Base-by-base conservation (phyloP, 1,139 yeast genomes). In the Scheffersomyces illinoinensis region DNA sequence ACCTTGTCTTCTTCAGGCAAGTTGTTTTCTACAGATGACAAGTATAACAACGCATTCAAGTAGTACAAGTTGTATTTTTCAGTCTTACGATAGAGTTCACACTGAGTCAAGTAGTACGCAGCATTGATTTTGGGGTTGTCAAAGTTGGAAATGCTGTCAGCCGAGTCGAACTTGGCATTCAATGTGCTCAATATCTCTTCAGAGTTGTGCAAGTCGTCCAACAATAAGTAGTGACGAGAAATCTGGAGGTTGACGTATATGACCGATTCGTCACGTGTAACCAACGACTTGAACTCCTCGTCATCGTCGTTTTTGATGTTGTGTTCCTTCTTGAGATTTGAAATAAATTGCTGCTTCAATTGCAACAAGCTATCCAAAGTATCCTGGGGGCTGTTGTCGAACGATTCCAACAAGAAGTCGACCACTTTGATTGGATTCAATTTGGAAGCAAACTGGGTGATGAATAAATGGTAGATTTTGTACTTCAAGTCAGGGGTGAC, bases 31-130 rank as follows among this genome's bases (percentile, higher is more conserved):
- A 83, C 75, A 23, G 81, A 71, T 8, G 86, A 76, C 65, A 89
- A 78, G 63, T 83, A 86, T 59, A 76, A 77, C 67, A 82, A 73
- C 51, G 83, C 82, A 62, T 86, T 85, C 66, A 89, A 84, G 75
- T 95, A 96, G 77, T 86, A 93, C 50, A 83, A 79, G 66, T 92
- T 91, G 75, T 89, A 93, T 73, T 95, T 96, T 43, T 87, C 86
- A 68, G 86, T 86, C 62, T 85, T 75, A 75, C 91, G 90, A 80
- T 85, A 87, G 69, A 88, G 86, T 70, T 90, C 91, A 57, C 97
- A 88, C 68, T 86, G 88, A 24, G 96, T 88, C 61, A 89, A 86
- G 74, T 91, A 95, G 73, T 84, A 93, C 21, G 97, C 91, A 39
- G 97, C 92, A 66, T 88, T 89, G 64, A 93, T 86, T 66, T 87